A percentile compares a stretch with the other conserved stretches of the same genome.
These are phyloP conservation scores for Lachancea fermentati DNA, from an alignment of 805 yeast genomes.

Conservation along the genomic window DNA sequence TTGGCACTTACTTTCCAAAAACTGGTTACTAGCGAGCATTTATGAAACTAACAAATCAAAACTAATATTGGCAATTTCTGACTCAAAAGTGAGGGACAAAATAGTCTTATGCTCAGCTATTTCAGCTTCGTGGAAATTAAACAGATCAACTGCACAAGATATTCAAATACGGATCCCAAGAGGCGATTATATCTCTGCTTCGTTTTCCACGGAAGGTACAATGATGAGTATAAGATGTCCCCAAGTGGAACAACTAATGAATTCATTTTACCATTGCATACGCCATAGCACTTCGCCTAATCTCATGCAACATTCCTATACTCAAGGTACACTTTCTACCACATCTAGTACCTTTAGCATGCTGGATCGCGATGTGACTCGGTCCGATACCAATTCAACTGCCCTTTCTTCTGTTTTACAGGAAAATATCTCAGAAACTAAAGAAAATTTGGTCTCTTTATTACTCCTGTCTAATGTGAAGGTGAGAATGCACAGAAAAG, in stretches of 20 bases:
- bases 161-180: constrained; percentile 23
- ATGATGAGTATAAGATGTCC: constrained; percentile 21
- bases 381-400: constrained; percentile 9
- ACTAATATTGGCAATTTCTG: constrained; percentile 12
- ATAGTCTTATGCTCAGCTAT: constrained; percentile 17
- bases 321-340: constrained; percentile 24
- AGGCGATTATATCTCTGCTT: constrained; percentile 10
- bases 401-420: constrained; percentile 7
- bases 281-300: constrained; percentile 13
- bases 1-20: constrained; percentile 20
- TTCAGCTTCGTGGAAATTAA: constrained; percentile 18
- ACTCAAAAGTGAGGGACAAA: constrained; percentile 5
- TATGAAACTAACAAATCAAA: constrained; percentile 5
- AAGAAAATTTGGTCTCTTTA: constrained; percentile 7
- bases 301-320: constrained; percentile 20
- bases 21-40: constrained; percentile 3
- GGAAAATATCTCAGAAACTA: background rate
- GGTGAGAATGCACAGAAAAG: constrained; percentile 19
- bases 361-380: constrained; percentile 10
- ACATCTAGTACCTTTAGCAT: constrained; percentile 16
- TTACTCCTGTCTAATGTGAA: constrained; percentile 22
- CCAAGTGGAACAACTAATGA: constrained; percentile 17
- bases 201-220: constrained; percentile 10
- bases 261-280: constrained; percentile 20
- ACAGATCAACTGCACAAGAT: constrained; percentile 30